Evolutionary conservation across 179 eudicot genomes (phyloP), one percentile per base, ranked within the genome.

Genomic region (Beta macrorhiza): DNA sequence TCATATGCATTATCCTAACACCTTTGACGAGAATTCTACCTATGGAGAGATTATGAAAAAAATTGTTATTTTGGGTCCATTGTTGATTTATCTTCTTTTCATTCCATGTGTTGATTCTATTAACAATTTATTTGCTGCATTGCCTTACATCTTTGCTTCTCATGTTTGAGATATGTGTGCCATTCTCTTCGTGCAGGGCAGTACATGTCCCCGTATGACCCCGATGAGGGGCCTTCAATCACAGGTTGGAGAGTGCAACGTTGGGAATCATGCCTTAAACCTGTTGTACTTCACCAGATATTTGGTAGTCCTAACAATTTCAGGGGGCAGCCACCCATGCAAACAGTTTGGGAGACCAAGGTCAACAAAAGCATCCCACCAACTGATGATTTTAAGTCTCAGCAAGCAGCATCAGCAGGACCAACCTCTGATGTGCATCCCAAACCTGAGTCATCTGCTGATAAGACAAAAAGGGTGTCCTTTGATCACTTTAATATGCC

Each of bases 201-300:
- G 72, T 95, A 95, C 88, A 95, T 95, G 99, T 95, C 99, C 53
- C 99, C 99, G 8, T 93, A 95, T 88, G 98, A 95, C 91, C 98
- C 98, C 47, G 99, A 95, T 88, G 99, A 95, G 88, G 99, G 99
- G 22, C 99, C 99, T 71, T 95, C 98, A 72, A 88, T 95, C 51
- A 95, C 95, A 44, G 98, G 99, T 73, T 95, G 98, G 99, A 91
- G 99, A 86, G 99, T 95, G 78, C 99, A 95, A 82, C 93, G 99
- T 22, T 95, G 99, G 99, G 98, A 95, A 84, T 95, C 98, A 52
- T 90, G 98, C 83, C 92, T 95, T 74, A 92, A 95, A 87, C 91
- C 95, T 74, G 98, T 95, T 80, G 99, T 95, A 75, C 94, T 95
- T 85, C 99, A 95, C 84, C 99, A 87, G 85, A 92, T 95, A 79